Evolutionary conservation across 768 basidiomycete genomes (phyloP), one percentile per base, ranked within the genome.

Genomic region (Pulveroboletus sp.): DNA sequence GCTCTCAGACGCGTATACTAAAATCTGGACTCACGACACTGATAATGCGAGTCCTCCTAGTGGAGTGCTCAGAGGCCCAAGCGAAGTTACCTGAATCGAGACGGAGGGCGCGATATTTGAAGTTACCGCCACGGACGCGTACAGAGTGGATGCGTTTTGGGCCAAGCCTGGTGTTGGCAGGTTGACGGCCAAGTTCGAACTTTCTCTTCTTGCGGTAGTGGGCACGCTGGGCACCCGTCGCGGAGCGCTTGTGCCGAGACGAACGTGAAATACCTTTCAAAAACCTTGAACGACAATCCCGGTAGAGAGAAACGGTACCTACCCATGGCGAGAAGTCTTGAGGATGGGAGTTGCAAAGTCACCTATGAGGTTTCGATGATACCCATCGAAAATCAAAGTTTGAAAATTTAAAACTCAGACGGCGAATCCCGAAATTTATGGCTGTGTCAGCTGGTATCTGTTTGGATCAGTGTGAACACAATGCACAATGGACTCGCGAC

Each of bases 181-280:
- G 78, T 71, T 98, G 96, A 69, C 96, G 93, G 69, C 95, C 96
- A 65, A 97, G 85, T 81, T 99, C 96, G 76, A 98, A 98, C 79
- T 98, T 97, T 86, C 96, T 86, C 91, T 98, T 99, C 83, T 99
- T 99, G 81, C 95, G 92, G 78, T 93, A 95, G 76, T 88, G 84
- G 63, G 93, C 84, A 64, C 89, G 86, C 74, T 93, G 89, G 52
- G 89, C 91, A 65, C 91, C 95, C 43, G 92, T 86, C 63, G 82
- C 86, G 60, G 93, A 89, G 70, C 94, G 92, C 77, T 98, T 98
- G 82, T 98, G 93, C 71, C 95, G 82, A 65, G 93, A 95, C 58
- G 93, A 83, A 65, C 95, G 88, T 67, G 95, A 89, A 71, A 98
- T 97, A 92, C 94, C 94, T 93, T 61, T 30, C 6, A 47, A 47